Conservation (phyloP, 352 stramenopile genomes). For the Pythium vanterpoolii region DNA sequence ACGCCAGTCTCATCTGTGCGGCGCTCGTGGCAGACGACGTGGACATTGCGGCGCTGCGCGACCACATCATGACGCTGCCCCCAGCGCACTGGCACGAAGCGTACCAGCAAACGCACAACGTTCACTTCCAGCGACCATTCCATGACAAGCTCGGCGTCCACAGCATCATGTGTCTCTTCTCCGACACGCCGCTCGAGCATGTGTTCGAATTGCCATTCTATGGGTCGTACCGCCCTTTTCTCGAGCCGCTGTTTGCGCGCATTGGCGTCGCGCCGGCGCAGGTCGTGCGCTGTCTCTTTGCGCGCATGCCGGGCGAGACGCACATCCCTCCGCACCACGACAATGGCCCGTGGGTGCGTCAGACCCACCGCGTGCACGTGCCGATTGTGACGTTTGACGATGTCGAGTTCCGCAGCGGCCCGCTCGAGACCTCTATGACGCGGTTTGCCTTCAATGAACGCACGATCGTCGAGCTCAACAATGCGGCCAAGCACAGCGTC, state of each 20-base stretch:
- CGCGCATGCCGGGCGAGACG: conserved; percentile 88
- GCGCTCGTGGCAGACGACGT: conserved; percentile 37
- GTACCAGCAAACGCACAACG: conserved; percentile 64
- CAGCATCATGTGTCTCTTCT: conserved; percentile 96
- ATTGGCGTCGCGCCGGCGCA: conserved; percentile 42
- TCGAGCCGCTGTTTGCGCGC: conserved; percentile 76
- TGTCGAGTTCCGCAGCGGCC: conserved; percentile 61
- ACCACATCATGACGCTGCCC: conserved; percentile 34
- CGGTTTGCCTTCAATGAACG: conserved; percentile 86
- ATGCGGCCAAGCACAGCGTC: conserved; percentile 93
- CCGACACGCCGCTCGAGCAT: conserved; percentile 93
- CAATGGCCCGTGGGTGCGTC: conserved; percentile 91
- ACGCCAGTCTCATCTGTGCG: conserved; percentile 35
- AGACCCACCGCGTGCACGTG: conserved; percentile 93
- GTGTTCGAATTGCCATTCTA: conserved; percentile 92
- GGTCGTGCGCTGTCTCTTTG: conserved; percentile 92
- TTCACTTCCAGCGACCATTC: conserved; percentile 86
- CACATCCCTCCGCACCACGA: conserved; percentile 96
- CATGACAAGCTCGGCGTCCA: conserved; percentile 95
- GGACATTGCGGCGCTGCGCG: conserved; percentile 36
- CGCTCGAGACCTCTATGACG: conserved; percentile 54
- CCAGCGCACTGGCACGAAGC: conserved; percentile 37
- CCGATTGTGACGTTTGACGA: conserved; percentile 84
- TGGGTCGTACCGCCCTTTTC: conserved; percentile 33
- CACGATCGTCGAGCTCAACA: conserved; percentile 96